Evolutionary conservation across 1,139 yeast genomes (phyloP), one percentile per base, ranked within the genome.

Genomic region (Blastobotrys indianensis): DNA sequence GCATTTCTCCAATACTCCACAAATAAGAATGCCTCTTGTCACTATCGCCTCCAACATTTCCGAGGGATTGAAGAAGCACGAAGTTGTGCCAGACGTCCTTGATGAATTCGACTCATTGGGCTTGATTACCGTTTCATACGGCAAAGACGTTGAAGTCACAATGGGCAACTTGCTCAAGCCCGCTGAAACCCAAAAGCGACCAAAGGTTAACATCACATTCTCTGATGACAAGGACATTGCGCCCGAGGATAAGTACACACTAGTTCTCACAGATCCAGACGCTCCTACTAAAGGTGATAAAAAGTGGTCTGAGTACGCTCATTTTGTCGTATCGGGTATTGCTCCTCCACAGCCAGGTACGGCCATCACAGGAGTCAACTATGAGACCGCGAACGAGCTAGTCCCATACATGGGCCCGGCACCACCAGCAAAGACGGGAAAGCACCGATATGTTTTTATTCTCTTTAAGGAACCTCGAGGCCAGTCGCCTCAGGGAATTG

Each of bases 221-320:
- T 77, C 78, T 53, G 68, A 77, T 28, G 58, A 57, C 39, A 49
- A 56, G 37, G 59, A 68, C 16, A 30, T 47, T 30, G 51, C 51
- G 32, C 61, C 67, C 17, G 62, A 67, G n/a, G 86, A 80, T 54
- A 68, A 72, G 44, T 86, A 83, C 66, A 80, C 92, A 2, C 68
- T 88, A 54, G 85, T 85, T 2, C 58, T 88, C 55, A 88, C 96
- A 2, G 96, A 88, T 63, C 97, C 97, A 1, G 97, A 88, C 69
- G 97, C 96, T 7, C 97, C 97, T 13, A 77, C 90, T 3, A 75
- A 79, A 54, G 72, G 75, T 1, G 96, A 88, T 62, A 79, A 83
- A 58, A 85, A 81, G 61, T 87, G 94, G 94, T 82, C 94, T 8
- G 95, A 88, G 65, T 87, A 73, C 64, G 80, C 84, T 46, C 97